Base-by-base conservation (phyloP, 169 alveolate species). In the Babesia divergens region DNA sequence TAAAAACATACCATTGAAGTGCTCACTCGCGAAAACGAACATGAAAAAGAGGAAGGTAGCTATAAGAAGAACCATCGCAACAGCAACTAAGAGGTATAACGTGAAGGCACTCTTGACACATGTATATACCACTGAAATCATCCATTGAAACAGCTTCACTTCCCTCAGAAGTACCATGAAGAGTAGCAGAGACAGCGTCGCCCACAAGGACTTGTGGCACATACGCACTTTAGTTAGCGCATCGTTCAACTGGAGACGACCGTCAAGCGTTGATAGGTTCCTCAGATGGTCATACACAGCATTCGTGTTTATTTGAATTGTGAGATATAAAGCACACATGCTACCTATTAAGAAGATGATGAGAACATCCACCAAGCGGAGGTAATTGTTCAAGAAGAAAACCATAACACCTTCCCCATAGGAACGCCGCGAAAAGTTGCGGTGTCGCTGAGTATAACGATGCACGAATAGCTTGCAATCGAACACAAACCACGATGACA, bases 301-400 rank as follows among this genome's bases (percentile, higher is more conserved):
- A 46, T 26, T 62, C 0, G 72, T 18, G 49, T 62, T 46, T 14
- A 24, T 8, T 42, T 62, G 13, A 1, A 62, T 62, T 13, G 24
- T 0, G 1, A 26, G n/a, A 50, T 62, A 62, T 6, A 46, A 1
- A 8, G 24, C 34, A 40, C 72, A 62, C 26, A 52, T 44, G 20
- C 22, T 32, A 34, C 60, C 56, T 8, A 77, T 51, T 22, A 67
- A 20, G 11, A 50, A n/a, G 14, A 77, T 29, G 14, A 77, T 42
- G 14, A 55, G n/a, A 11, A 77, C 49, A 29, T 77, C 82, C 20
- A 59, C n/a, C 5, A 77, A 37, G 9, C 86, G 54, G 34, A 31
- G 32, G 22, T 40, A 20, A 46, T 77, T 76, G 64, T 77, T 77
- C 24, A 77, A 26, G 43, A 66, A 69, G 62, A 50, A 77, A 31